These are phyloP conservation scores for Chaetomiaceae sp. DNA, from an alignment of 2,329 filamentous ascomycete species.

Conservation along the genomic window DNA sequence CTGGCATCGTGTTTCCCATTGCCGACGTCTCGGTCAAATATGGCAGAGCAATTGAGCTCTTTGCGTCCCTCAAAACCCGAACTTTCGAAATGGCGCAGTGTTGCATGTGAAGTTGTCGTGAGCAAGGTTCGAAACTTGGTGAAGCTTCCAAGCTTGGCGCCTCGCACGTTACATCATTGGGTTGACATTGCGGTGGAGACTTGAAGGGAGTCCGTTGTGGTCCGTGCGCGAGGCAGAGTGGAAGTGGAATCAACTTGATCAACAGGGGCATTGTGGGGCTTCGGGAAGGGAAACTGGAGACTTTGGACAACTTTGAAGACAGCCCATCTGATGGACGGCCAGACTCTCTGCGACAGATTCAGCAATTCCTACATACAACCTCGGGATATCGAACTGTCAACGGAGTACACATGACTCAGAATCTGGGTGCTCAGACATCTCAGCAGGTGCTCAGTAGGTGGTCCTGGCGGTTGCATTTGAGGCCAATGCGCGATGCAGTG, in stretches of 20 bases:
- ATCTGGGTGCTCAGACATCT: background rate
- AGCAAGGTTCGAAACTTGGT: background rate
- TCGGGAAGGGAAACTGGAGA: too few relatives aligned
- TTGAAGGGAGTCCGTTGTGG: background rate
- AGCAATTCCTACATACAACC: too few relatives aligned
- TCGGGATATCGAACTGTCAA: too few relatives aligned
- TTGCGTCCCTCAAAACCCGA: background rate
- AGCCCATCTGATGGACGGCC: too few relatives aligned
- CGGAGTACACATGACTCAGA: too few relatives aligned
- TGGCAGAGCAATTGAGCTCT: background rate
- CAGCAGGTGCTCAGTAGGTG: background rate
- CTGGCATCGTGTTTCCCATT: background rate
- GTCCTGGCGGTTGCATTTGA: background rate
- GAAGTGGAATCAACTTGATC: background rate
- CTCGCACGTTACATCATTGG: constrained; percentile 5
- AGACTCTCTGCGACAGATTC: too few relatives aligned
- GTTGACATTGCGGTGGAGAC: too few relatives aligned
- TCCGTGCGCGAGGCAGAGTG: background rate
- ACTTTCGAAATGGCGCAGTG: background rate
- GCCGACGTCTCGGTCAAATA: background rate
- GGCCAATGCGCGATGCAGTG: background rate
- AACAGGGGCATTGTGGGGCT: constrained; percentile 1
- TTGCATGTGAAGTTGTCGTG: background rate
- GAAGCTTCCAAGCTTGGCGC: background rate
- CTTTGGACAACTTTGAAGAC: too few relatives aligned